Percentiles rank a stretch among this genome's conserved stretches.
These are phyloP conservation scores for Heterobasidion annosum DNA, from an alignment of 1,284 basidiomycete genomes.

Conservation along the genomic window DNA sequence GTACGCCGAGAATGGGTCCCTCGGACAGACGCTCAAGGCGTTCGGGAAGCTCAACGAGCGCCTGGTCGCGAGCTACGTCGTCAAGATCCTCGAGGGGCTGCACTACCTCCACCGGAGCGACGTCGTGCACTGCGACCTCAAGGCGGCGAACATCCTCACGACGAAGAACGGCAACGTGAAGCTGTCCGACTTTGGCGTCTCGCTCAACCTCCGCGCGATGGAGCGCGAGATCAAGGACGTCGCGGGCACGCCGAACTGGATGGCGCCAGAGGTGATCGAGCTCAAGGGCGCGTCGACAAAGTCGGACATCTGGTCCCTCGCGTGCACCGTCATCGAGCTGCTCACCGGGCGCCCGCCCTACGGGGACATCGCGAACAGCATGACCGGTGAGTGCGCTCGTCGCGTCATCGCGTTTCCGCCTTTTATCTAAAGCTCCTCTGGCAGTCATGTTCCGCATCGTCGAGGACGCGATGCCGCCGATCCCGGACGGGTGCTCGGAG, in stretches of 20 bases:
- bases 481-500: slow-evolving; percentile 72
- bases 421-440: not conserved
- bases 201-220: slow-evolving; percentile 95
- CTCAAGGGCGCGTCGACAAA: slow-evolving; percentile 67
- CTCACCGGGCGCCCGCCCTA: slow-evolving; percentile 90
- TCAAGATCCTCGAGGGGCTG: slow-evolving; percentile 89
- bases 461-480: slow-evolving; percentile 81
- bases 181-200: slow-evolving; percentile 96
- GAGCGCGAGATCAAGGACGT: slow-evolving; percentile 83
- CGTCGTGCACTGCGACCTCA: slow-evolving; percentile 89
- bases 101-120: slow-evolving; percentile 82
- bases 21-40: slow-evolving; percentile 83
- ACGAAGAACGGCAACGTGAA: slow-evolving; percentile 98
- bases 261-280: slow-evolving; percentile 95
- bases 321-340: slow-evolving; percentile 89
- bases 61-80: slow-evolving; percentile 83
- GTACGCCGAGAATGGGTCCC: slow-evolving; percentile 90
- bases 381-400: slow-evolving; percentile 52
- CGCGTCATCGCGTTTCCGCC: slow-evolving; percentile 4
- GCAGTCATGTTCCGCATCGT: slow-evolving; percentile 94
- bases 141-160: slow-evolving; percentile 97
- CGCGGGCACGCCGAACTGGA: slow-evolving; percentile 96
- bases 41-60: slow-evolving; percentile 89
- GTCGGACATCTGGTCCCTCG: slow-evolving; percentile 89
- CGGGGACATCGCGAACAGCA: slow-evolving; percentile 75